Base-by-base conservation (phyloP, 768 basidiomycete species). In the Suillus spraguei region DNA sequence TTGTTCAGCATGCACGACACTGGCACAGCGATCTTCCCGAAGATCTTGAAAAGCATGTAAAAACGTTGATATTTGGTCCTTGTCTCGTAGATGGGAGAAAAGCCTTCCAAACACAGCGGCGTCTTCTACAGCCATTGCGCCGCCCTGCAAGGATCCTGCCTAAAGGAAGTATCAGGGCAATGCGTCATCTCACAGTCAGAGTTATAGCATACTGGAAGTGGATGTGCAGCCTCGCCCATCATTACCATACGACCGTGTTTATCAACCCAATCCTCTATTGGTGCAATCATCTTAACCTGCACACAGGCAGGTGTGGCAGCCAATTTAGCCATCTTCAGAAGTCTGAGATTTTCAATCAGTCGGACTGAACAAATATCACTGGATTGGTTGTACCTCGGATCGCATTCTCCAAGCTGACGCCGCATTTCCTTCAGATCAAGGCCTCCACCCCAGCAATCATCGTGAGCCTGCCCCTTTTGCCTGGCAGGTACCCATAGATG, bases 211-310 rank as follows among this genome's bases (percentile, higher is more conserved):
- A 84, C 87, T 69, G 84, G 74, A 41, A 85, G 72, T 16, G 86
- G 83, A 71, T 88, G 86, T 0, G 83, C 85, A 2, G 86, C 86
- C 60, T 87, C 85, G 56, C 87, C 88, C n/a, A 87, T 78, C 17
- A 88, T 72, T 17, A 84, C 79, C 24, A 84, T 72, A 58, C 79
- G 76, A 9, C 81, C 83, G 22, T 72, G 70, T 13, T 81, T 76
- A 66, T 86, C 84, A 7, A 83, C 81, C 74, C 84, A 80, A 54
- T 76, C 79, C 36, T 86, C 83, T 24, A 84, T 69, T 14, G 77
- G 74, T 4, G 72, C 65, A 24, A 81, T 74, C 14, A 80, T 72
- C 24, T 76, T 73, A 1, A 84, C 73, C 0, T 77, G 77, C 10
- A 81, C 66, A 53, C 81, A 80, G 11, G 70, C 63, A 0, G 77